phyloP scores from a whole-genome alignment of 345 rosid genomes.

The Pugionium dolabratum region DNA sequence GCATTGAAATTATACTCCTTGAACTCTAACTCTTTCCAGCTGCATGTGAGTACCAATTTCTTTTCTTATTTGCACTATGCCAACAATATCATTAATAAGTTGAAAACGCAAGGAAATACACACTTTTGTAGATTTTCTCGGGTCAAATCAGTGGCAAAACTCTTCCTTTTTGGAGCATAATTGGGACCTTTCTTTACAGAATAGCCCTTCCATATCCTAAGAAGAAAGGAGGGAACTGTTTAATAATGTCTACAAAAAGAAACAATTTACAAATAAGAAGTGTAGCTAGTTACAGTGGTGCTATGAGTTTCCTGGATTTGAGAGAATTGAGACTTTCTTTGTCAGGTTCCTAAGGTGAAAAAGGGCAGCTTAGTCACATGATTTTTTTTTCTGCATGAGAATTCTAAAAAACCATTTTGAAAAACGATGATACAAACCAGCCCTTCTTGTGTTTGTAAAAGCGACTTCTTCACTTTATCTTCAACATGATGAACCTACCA shows the following conservation, averaged over 20 bases:
- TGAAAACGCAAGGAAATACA: conserved; percentile 2
- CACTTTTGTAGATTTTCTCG: conserved; percentile 86
- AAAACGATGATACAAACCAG: conserved; percentile 45
- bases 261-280: conserved; percentile 16
- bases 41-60: conserved; percentile 35
- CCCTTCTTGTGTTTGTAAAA: conserved; percentile 56
- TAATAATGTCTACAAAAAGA: conserved; percentile 2
- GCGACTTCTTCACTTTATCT: conserved; percentile 69
- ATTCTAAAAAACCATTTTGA: neutral
- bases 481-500: conserved; percentile 80
- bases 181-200: conserved; percentile 73
- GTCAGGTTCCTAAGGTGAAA: conserved; percentile 51
- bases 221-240: conserved; percentile 14
- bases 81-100: conserved; percentile 2
- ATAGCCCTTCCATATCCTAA: conserved; percentile 86
- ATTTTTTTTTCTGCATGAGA: neutral
- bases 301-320: conserved; percentile 80
- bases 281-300: conserved; percentile 48
- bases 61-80: conserved; percentile 10
- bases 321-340: conserved; percentile 60
- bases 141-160: conserved; percentile 81
- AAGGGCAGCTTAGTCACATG: conserved; percentile 7
- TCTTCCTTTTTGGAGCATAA: conserved; percentile 79
- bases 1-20: conserved; percentile 91
- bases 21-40: conserved; percentile 85